Evolutionary conservation across 1,139 yeast species (phyloP).

Genomic region (Saccharomyces hybrid): DNA sequence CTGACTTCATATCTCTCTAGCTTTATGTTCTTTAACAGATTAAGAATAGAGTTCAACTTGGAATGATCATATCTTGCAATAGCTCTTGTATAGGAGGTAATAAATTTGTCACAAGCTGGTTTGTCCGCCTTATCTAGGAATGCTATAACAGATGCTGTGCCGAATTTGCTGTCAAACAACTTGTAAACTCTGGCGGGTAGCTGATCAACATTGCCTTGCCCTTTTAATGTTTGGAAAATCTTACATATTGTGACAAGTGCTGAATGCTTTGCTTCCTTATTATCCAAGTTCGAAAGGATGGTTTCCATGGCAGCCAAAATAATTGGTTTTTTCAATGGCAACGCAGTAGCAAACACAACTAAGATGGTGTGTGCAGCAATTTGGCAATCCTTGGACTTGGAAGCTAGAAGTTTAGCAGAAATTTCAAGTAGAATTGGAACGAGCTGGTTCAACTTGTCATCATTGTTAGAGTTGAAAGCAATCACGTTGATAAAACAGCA

Average conservation of each 20-base stretch:
- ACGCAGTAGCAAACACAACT: constrained; percentile 68
- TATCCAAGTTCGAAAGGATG: constrained; percentile 43
- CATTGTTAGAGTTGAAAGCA: constrained; percentile 40
- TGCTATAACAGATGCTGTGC: constrained; percentile 21
- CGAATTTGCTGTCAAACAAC: constrained; percentile 23
- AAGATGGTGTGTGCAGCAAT: constrained; percentile 77
- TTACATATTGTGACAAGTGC: constrained; percentile 36
- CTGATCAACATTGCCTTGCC: constrained; percentile 35
- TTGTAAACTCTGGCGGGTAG: constrained; percentile 34
- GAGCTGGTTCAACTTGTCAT: constrained; percentile 34
- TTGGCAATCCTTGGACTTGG: constrained; percentile 56
- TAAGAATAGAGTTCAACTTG: constrained; percentile 29
- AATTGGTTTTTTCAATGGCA: constrained; percentile 57
- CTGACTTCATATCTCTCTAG: constrained; percentile 36
- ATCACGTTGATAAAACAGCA: constrained; percentile 60
- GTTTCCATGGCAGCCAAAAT: constrained; percentile 65
- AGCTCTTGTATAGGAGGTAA: constrained; percentile 34
- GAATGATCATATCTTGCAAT: constrained; percentile 35
- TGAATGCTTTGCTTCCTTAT: constrained; percentile 35
- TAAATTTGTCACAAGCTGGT: constrained; percentile 30
- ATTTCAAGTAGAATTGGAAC: constrained; percentile 54
- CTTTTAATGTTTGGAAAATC: constrained; percentile 36
- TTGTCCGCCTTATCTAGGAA: constrained; percentile 22
- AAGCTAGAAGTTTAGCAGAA: constrained; percentile 46
- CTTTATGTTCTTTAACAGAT: constrained; percentile 25